phyloP scores from a whole-genome alignment of 1,284 basidiomycete genomes.

The Apiotrichum sp. region DNA sequence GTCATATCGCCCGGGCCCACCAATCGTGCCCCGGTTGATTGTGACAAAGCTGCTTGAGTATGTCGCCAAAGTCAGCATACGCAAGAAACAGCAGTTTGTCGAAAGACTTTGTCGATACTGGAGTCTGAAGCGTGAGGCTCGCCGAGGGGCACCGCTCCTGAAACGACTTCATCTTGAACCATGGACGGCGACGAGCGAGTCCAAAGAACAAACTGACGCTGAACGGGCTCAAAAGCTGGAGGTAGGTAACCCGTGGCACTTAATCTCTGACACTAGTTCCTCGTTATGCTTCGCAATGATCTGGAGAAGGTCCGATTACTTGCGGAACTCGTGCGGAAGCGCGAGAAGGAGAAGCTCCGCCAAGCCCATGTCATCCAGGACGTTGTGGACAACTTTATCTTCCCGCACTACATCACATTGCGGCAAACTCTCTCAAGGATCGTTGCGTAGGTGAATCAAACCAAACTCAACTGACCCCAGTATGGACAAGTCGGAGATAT shows the following conservation, averaged over 20 bases:
- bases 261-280: slow-evolving; percentile 50
- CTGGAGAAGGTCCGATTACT: slow-evolving; percentile 68
- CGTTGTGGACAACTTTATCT: slow-evolving; percentile 60
- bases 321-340: slow-evolving; percentile 65
- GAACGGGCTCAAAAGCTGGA: slow-evolving; percentile 78
- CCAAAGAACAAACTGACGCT: slow-evolving; percentile 66
- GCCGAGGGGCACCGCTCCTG: slow-evolving; percentile 85
- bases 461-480: slow-evolving; percentile 48
- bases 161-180: slow-evolving; percentile 94
- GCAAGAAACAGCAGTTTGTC: slow-evolving; percentile 73
- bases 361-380: slow-evolving; percentile 67
- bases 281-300: slow-evolving; percentile 68
- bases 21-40: slow-evolving; percentile 52
- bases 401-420: slow-evolving; percentile 60
- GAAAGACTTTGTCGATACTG: slow-evolving; percentile 82
- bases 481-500: slow-evolving; percentile 65
- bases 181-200: slow-evolving; percentile 76
- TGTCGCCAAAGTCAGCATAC: slow-evolving; percentile 62
- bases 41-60: slow-evolving; percentile 70
- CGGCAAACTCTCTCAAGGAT: slow-evolving; percentile 66
- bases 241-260: slow-evolving; percentile 49
- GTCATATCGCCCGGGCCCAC: slow-evolving; percentile 52
- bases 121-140: slow-evolving; percentile 90
- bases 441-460: slow-evolving; percentile 54
- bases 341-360: slow-evolving; percentile 75